These are phyloP conservation scores for Pythium graminicola DNA, from an alignment of 352 stramenopile genomes.

Conservation along the genomic window DNA sequence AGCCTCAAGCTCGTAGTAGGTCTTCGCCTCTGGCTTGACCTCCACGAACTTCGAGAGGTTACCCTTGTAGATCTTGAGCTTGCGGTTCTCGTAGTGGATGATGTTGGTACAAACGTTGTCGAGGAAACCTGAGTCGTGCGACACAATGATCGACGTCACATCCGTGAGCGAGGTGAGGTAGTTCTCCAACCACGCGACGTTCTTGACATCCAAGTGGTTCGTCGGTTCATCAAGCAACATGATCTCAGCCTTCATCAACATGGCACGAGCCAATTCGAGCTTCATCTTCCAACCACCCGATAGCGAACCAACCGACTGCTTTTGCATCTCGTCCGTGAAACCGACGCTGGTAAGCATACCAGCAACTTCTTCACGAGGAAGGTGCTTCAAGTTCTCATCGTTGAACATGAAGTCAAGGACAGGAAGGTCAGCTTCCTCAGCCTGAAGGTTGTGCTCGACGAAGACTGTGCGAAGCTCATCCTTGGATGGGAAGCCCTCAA, in stretches of 20 bases:
- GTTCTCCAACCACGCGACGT: conserved; percentile 90
- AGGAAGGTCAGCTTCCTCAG: conserved; percentile 75
- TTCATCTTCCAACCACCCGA: conserved; percentile 96
- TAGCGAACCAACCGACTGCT: conserved; percentile 85
- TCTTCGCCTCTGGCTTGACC: conserved; percentile 82
- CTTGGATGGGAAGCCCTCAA: conserved; percentile 94
- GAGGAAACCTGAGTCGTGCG: conserved; percentile 96
- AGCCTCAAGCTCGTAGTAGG: conserved; percentile 85
- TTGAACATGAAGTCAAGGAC: conserved; percentile 81
- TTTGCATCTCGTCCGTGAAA: conserved; percentile 94
- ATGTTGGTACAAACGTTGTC: conserved; percentile 98
- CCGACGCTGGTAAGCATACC: conserved; percentile 89
- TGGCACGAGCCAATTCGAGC: conserved; percentile 90
- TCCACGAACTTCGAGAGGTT: conserved; percentile 83
- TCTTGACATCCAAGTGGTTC: conserved; percentile 93
- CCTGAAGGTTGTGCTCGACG: conserved; percentile 96
- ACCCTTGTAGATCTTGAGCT: conserved; percentile 87
- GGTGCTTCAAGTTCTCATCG: conserved; percentile 88
- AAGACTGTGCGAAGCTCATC: conserved; percentile 95
- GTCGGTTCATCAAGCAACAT: conserved; percentile 95
- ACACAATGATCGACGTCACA: conserved; percentile 93
- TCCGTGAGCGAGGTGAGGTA: conserved; percentile 86
- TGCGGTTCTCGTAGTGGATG: conserved; percentile 95
- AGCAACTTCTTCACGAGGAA: conserved; percentile 84
- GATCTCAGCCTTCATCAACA: conserved; percentile 95